Evolutionary conservation across 169 alveolate genomes (phyloP), one percentile per base, ranked within the genome.

Genomic region (Plasmodium coatneyi): DNA sequence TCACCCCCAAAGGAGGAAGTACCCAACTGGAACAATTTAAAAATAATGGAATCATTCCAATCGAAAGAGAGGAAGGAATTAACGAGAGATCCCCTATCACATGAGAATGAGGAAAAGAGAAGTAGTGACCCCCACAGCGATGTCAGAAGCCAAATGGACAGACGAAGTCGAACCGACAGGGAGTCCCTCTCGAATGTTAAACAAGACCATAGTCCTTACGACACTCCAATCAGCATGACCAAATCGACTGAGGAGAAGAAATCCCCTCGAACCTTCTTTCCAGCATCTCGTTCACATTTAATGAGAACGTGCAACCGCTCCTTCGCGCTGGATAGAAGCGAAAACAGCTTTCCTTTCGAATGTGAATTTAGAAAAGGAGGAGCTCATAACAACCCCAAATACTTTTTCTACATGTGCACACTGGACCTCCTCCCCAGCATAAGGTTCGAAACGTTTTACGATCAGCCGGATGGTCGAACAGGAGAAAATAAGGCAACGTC

Each of bases 361-460:
- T 2, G 49, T 5, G 82, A 83, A 6, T 30, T 66, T 28, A 70
- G 66, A 52, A 32, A 36, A 41, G 81, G 52, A 36, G 16, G 28
- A 19, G 10, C 30, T 22, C 32, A 72, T n/a, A 72, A 25, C 60
- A 16, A 89, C 25, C 34, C 56, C 22, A 78, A 89, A 22, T 89
- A 89, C 30, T 89, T 89, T 39, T 89, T 89, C 46, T 89, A 89
- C 71, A 89, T 89, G n/a, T 89, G 72, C 74, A 89, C 94, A n/a
- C 36, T 89, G 39, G 94, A 89, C 41, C 14, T 80, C 32, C 28
- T 89, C 25, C 94, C 94, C 25, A 89, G 82, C 39, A 89, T 89
- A 78, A 54, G 41, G 46, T 89, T 89, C 82, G 94, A 89, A 66
- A 78, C 94, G 10, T 89, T 43, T 10, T 89, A 79, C 71, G 90